Percentiles rank a stretch among this genome's conserved stretches.
These are phyloP conservation scores for Quercus phellos DNA, from an alignment of 331 rosid genomes.

Conservation along the genomic window DNA sequence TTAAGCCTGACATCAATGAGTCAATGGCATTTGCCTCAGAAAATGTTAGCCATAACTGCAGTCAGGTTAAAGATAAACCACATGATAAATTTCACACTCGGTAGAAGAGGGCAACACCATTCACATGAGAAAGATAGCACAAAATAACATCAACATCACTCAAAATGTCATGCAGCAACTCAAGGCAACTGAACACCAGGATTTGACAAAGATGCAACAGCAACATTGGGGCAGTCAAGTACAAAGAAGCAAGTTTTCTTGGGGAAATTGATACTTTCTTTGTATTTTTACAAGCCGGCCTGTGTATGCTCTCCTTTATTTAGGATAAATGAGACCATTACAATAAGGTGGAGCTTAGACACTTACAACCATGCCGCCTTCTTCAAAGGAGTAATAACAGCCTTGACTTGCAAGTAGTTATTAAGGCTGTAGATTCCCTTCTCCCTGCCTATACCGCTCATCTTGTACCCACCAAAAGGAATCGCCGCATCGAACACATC, in stretches of 20 bases:
- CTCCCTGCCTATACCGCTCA: slow-evolving; percentile 83
- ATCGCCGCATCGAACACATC: slow-evolving; percentile 85
- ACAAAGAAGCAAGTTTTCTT: neutral
- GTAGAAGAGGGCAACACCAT: neutral
- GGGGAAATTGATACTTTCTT: neutral
- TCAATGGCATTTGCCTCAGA: too few relatives aligned
- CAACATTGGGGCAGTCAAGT: neutral
- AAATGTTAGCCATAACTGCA: too few relatives aligned
- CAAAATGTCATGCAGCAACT: neutral
- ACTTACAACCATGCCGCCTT: slow-evolving; percentile 73
- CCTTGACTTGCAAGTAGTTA: slow-evolving; percentile 76
- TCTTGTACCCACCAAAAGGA: slow-evolving; percentile 87
- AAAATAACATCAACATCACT: neutral
- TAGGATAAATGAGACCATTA: neutral
- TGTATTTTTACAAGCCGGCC: neutral
- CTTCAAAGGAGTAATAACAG: slow-evolving; percentile 64
- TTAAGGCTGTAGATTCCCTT: slow-evolving; percentile 72
- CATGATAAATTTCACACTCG: neutral
- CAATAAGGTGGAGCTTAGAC: neutral
- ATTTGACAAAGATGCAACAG: slow-evolving; percentile 3
- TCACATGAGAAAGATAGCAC: neutral
- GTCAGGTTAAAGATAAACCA: too few relatives aligned
- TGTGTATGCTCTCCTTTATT: neutral
- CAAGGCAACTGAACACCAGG: neutral
- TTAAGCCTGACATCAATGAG: too few relatives aligned